These are phyloP conservation scores for Epichloe gansuensis DNA, from an alignment of 2,329 filamentous ascomycete species.

Conservation along the genomic window DNA sequence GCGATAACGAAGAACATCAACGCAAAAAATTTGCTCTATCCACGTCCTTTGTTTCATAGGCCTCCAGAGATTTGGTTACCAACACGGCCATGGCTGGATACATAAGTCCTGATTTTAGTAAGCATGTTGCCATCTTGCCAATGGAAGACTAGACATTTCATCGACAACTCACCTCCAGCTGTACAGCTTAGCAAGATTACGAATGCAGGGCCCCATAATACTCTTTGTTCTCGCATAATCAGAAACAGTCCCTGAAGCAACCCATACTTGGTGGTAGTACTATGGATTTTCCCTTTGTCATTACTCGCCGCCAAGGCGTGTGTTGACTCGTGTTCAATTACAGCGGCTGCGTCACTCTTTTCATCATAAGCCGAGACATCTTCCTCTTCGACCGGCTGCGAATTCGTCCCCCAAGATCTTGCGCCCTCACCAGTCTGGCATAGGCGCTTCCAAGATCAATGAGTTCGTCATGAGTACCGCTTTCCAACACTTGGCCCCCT, in stretches of 20 bases:
- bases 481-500: slow-evolving; percentile 46
- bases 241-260: slow-evolving; percentile 18
- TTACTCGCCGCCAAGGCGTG: not conserved
- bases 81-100: slow-evolving; percentile 28
- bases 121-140: too few relatives aligned
- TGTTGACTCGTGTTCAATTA: slow-evolving; percentile 10
- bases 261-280: slow-evolving; percentile 8
- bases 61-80: slow-evolving; percentile 28
- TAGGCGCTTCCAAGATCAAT: slow-evolving; percentile 37
- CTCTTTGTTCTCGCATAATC: slow-evolving; percentile 19
- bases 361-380: slow-evolving; percentile 8
- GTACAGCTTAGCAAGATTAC: slow-evolving; percentile 13
- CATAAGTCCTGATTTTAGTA: slow-evolving; percentile 24
- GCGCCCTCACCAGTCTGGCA: slow-evolving; percentile 33
- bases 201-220: slow-evolving; percentile 14
- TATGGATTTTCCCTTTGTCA: not conserved
- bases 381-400: not conserved
- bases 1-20: slow-evolving; percentile 46
- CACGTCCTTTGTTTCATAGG: slow-evolving; percentile 18
- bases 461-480: slow-evolving; percentile 49
- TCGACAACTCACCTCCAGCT: slow-evolving; percentile 16
- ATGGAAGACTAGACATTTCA: too few relatives aligned
- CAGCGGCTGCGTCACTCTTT: slow-evolving; percentile 1
- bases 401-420: slow-evolving; percentile 22
- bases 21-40: slow-evolving; percentile 36